A percentile compares a stretch with the other conserved stretches of the same genome.
These are phyloP conservation scores for Calocybe gangraenosa DNA, from an alignment of 768 basidiomycete species.

Conservation along the genomic window DNA sequence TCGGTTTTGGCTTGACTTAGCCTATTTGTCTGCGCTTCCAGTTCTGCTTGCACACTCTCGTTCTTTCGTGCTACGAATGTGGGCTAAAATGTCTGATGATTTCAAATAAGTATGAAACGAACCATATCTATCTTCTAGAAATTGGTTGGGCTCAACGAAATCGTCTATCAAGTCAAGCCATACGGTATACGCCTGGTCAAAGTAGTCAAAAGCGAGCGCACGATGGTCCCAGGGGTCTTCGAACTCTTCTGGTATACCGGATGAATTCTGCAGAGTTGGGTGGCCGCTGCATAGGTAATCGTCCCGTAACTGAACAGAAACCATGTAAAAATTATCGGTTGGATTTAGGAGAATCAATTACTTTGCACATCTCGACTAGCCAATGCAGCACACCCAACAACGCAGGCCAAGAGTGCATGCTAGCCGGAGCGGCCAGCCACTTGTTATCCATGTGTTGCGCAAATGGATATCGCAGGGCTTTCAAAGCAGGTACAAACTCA, in stretches of 20 bases:
- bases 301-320: conserved; percentile 28
- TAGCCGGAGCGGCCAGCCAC: conserved; percentile 84
- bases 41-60: conserved; percentile 56
- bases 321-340: conserved; percentile 20
- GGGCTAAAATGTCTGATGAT: conserved; percentile 5
- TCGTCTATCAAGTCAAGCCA: conserved; percentile 69
- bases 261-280: conserved; percentile 61
- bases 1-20: conserved; percentile 47
- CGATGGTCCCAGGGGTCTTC: conserved; percentile 70
- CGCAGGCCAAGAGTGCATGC: conserved; percentile 89
- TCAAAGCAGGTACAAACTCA: conserved; percentile 73
- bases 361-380: conserved; percentile 85
- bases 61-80: conserved; percentile 58
- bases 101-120: conserved; percentile 13
- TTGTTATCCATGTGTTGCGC: conserved; percentile 76
- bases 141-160: conserved; percentile 65
- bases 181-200: conserved; percentile 57
- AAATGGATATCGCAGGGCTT: conserved; percentile 78
- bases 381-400: conserved; percentile 88
- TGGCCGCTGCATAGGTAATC: conserved; percentile 60
- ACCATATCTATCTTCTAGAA: conserved; percentile 79
- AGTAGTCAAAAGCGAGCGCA: conserved; percentile 76
- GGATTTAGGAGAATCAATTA: conserved; percentile 27
- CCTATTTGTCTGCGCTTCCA: conserved; percentile 52
- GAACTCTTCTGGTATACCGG: conserved; percentile 68